A percentile compares a stretch with the other conserved stretches of the same genome.
Evolutionary conservation across 257 asterid species (phyloP).

Genomic region (Nicotiana tabacum): DNA sequence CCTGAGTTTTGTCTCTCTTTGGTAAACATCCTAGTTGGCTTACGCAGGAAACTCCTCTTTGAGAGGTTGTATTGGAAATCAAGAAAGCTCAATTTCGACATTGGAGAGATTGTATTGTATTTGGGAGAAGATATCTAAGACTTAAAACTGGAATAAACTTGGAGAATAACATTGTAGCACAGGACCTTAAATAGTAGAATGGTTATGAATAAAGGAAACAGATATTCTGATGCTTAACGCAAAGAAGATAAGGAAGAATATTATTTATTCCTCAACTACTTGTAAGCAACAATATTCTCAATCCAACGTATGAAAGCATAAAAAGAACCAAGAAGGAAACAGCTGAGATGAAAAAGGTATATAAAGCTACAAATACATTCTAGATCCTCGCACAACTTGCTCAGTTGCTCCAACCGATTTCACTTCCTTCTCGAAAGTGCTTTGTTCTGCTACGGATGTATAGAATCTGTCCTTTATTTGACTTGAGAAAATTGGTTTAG

Average conservation of each 20-base stretch:
- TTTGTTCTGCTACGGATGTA: conserved; percentile 7
- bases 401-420: not conserved
- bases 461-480: not conserved
- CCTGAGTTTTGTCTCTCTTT: conserved; percentile 44
- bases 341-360: conserved; percentile 10
- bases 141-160: not conserved
- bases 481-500: not conserved
- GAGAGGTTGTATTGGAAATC: conserved; percentile 66
- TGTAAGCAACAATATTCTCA: conserved; percentile 30
- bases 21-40: conserved; percentile 60
- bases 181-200: conserved; percentile 17
- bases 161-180: not conserved
- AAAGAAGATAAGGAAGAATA: conserved; percentile 31
- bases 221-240: conserved; percentile 29
- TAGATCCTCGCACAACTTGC: conserved; percentile 14
- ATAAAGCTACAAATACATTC: conserved; percentile 32
- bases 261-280: conserved; percentile 26
- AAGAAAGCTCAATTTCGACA: conserved; percentile 57
- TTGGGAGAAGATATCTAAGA: not conserved
- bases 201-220: not conserved
- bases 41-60: conserved; percentile 46
- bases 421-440: not conserved
- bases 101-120: not conserved
- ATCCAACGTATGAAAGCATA: conserved; percentile 12
- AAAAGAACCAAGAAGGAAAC: conserved; percentile 15